Conservation (phyloP, 148 eudicot species). For the Rhododendron kiyosumense region DNA sequence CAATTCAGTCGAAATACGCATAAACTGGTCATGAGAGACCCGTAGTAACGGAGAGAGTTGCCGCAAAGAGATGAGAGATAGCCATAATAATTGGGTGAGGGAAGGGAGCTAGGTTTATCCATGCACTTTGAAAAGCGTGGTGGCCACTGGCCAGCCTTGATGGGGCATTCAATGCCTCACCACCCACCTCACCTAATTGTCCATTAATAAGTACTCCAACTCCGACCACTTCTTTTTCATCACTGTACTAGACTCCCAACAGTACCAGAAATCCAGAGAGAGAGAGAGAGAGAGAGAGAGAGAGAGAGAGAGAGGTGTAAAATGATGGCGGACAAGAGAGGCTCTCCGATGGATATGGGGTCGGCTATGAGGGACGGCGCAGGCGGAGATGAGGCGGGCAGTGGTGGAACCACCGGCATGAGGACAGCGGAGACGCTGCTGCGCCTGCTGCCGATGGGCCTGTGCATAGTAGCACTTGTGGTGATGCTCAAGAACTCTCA, state of each 20-base stretch:
- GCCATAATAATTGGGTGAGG: not conserved
- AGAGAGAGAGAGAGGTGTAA: too few relatives aligned
- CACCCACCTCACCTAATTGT: conserved; percentile 19
- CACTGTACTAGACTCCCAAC: not conserved
- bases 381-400: conserved; percentile 8
- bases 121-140: conserved; percentile 16
- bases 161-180: conserved; percentile 25
- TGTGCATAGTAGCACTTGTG: conserved; percentile 61
- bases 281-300: not conserved
- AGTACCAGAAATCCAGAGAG: not conserved
- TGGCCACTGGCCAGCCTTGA: not conserved
- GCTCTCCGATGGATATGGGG: not conserved
- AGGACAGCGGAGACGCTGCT: conserved; percentile 70
- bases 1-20: too few relatives aligned
- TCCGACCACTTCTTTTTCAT: not conserved
- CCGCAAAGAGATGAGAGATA: not conserved
- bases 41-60: not conserved
- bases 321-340: conserved; percentile 9
- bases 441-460: conserved; percentile 63
- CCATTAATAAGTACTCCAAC: conserved; percentile 15
- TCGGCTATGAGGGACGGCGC: not conserved
- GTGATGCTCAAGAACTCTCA: conserved; percentile 76
- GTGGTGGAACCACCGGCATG: conserved; percentile 35
- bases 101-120: not conserved
- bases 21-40: not conserved